Evolutionary conservation across 225 moss, liverwort and hornwort genomes (phyloP), one percentile per base, ranked within the genome.

Genomic region (Climacium dendroides): DNA sequence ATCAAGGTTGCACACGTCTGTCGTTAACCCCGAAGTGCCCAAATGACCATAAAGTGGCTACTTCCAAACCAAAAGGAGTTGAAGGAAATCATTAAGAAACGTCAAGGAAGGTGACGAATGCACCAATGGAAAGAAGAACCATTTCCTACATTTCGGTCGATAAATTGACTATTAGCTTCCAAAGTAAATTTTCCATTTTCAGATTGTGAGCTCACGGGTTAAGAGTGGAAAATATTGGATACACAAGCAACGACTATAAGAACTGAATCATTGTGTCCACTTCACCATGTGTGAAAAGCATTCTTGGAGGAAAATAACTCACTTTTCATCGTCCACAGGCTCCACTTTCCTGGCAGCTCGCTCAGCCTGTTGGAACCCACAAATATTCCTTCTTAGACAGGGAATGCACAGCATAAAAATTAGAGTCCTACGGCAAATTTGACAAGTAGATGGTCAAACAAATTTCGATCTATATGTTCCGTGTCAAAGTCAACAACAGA

Each of bases 251-350:
- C 54, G 1, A 55, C 37, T n/a, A 23, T 25, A 77, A 77, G n/a
- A 54, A 35, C 16, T 54, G n/a, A 16, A 54, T n/a, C 25, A 54
- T 25, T 24, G 16, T 25, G 24, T 37, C 54, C n/a, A n/a, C 77
- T 77, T 77, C 20, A 54, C n/a, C 25, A 55, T 16, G 25, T 54
- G 25, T 25, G 25, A n/a, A 50, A 35, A 54, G 54, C 54, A 76
- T n/a, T 54, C n/a, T n/a, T 15, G 6, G n/a, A 54, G n/a, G 9
- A 54, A 77, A 54, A 54, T 25, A 37, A 94, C 97, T 98, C 83
- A 97, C 98, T 95, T 97, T 87, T 97, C 98, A 84, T 93, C 93
- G 48, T 95, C 94, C 81, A 82, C 85, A 50, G 85, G 64, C 50
- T 95, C 95, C 32, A 90, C 80, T 88, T 95, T 98, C 89, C 90